A percentile compares a stretch with the other conserved stretches of the same genome.
Conservation (phyloP, 1,284 basidiomycete species). For the Pseudozyma pruni region DNA sequence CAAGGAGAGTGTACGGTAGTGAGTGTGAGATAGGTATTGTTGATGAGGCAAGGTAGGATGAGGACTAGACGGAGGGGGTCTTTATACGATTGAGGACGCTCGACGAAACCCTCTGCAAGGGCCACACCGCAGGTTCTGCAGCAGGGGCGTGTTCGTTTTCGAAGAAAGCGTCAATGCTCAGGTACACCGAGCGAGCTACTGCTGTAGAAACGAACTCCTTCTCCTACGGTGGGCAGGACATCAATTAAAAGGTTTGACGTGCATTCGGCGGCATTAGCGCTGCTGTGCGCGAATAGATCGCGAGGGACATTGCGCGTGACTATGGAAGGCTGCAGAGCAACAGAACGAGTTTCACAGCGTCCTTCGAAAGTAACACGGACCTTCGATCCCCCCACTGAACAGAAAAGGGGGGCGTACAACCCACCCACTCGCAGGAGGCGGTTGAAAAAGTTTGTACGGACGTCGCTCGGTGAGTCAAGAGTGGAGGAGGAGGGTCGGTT, state of each 20-base stretch:
- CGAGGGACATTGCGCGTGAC: too few species aligned
- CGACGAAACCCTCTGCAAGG: not conserved
- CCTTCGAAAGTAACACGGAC: too few species aligned
- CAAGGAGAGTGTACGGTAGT: not conserved
- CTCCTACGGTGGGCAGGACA: not conserved
- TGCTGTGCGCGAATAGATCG: too few species aligned
- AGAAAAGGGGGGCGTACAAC: not conserved
- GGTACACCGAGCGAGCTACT: too few species aligned
- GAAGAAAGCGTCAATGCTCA: too few species aligned
- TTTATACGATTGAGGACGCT: slow-evolving; percentile 26
- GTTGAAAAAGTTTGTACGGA: too few species aligned
- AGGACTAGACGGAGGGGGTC: not conserved
- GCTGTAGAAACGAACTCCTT: not conserved
- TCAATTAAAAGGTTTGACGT: slow-evolving; percentile 3
- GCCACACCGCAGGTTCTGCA: too few species aligned
- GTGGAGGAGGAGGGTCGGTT: not conserved
- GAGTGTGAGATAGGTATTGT: not conserved
- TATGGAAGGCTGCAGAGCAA: too few species aligned
- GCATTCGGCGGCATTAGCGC: not conserved
- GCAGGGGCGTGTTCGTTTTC: too few species aligned
- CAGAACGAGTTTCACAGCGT: too few species aligned
- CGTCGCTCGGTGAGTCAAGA: too few species aligned
- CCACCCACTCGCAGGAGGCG: not conserved
- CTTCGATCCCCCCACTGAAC: too few species aligned
- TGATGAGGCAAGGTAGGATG: not conserved